These are phyloP conservation scores for Terfezia claveryi DNA, from an alignment of 495 filamentous ascomycete genomes.

Conservation along the genomic window DNA sequence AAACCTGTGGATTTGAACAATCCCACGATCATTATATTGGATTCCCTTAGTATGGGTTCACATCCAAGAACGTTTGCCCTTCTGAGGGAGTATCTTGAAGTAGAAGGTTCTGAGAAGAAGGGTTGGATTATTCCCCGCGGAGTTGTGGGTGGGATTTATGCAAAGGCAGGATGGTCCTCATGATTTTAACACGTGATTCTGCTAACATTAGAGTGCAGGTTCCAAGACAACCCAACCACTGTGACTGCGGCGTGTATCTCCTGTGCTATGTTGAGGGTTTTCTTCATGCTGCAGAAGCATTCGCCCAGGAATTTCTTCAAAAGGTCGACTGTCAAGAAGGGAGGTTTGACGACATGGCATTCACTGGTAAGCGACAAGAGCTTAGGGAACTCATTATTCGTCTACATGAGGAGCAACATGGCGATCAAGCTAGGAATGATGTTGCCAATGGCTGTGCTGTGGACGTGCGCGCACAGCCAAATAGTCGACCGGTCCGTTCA, in stretches of 20 bases:
- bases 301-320: conserved; percentile 10
- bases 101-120: conserved; percentile 50
- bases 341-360: not conserved
- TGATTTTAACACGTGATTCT: not conserved
- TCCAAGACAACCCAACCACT: conserved; percentile 62
- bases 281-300: conserved; percentile 15
- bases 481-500: too few species aligned
- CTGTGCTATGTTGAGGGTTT: conserved; percentile 69
- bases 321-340: conserved; percentile 4
- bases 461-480: too few species aligned
- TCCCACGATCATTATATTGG: conserved; percentile 65
- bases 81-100: conserved; percentile 54
- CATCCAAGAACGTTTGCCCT: conserved; percentile 39
- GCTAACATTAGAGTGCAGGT: conserved; percentile 7
- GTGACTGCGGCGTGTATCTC: conserved; percentile 74
- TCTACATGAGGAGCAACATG: too few species aligned
- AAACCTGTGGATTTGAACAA: conserved; percentile 14
- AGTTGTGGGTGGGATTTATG: conserved; percentile 24
- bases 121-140: conserved; percentile 36
- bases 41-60: conserved; percentile 41
- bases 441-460: too few species aligned
- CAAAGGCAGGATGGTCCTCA: conserved; percentile 8
- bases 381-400: too few species aligned
- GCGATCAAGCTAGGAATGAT: too few species aligned
- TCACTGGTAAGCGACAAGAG: too few species aligned